Evolutionary conservation across 1,139 yeast species (phyloP).

Genomic region (Pneumocystis oryctolagi): DNA sequence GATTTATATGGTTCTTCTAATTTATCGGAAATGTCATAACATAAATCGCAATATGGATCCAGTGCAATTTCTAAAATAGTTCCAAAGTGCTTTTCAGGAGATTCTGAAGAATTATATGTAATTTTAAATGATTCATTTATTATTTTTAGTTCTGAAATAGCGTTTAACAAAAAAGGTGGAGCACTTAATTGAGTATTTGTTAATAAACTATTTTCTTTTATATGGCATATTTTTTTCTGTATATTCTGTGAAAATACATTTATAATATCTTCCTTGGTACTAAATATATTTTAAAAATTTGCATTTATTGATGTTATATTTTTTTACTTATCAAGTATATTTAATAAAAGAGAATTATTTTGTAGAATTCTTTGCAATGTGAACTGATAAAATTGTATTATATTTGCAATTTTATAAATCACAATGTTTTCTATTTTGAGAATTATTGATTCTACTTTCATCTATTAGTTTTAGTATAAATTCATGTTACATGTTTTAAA

Average conservation of each 20-base stretch:
- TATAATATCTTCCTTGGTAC: not conserved
- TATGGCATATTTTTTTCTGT: not conserved
- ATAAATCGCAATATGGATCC: not conserved
- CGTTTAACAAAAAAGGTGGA: not conserved
- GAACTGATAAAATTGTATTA: constrained; percentile 50
- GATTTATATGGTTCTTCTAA: not conserved
- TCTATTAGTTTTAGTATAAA: constrained; percentile 8
- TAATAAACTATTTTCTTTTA: not conserved
- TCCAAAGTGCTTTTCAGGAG: not conserved
- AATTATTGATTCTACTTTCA: constrained; percentile 50
- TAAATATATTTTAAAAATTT: not conserved
- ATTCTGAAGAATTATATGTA: not conserved
- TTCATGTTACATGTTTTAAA: constrained; percentile 4
- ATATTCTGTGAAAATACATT: not conserved
- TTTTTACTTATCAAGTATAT: constrained; percentile 11
- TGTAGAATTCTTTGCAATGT: constrained; percentile 42
- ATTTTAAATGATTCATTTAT: not conserved
- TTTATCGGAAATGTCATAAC: not conserved
- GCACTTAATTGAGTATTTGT: not conserved
- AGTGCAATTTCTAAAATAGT: not conserved
- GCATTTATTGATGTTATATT: not conserved
- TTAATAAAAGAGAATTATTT: constrained; percentile 7
- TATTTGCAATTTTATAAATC: constrained; percentile 44
- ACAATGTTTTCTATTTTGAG: constrained; percentile 48
- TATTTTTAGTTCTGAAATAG: not conserved